phyloP scores from a whole-genome alignment of 768 basidiomycete genomes.

The Tulasnella sp. region DNA sequence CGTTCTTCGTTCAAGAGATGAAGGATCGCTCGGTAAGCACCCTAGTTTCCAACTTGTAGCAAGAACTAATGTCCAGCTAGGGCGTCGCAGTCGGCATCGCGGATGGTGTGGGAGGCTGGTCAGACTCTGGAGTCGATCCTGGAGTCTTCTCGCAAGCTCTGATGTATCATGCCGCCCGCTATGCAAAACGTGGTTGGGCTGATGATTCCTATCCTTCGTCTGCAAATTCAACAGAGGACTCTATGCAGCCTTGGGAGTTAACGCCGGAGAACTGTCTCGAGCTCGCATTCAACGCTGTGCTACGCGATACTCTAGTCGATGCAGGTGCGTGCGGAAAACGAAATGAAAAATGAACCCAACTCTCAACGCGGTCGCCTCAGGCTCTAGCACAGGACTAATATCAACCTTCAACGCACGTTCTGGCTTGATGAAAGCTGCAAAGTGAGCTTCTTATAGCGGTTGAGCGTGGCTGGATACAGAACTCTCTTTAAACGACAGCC shows the following conservation, averaged over 20 bases:
- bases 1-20: constrained; percentile 77
- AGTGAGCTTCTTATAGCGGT: constrained; percentile 17
- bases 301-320: constrained; percentile 56
- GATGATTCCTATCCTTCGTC: constrained; percentile 41
- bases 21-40: constrained; percentile 68
- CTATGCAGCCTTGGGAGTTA: constrained; percentile 10
- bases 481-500: constrained; percentile 18
- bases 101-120: constrained; percentile 32
- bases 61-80: constrained; percentile 10
- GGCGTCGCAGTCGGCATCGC: constrained; percentile 30
- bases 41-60: constrained; percentile 15
- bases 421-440: constrained; percentile 28
- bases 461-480: background rate
- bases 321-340: constrained; percentile 34
- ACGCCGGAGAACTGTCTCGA: constrained; percentile 56
- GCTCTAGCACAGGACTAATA: constrained; percentile 81
- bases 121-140: constrained; percentile 26
- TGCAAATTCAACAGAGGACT: background rate
- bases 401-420: constrained; percentile 28
- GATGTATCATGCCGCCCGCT: constrained; percentile 29
- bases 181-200: constrained; percentile 18
- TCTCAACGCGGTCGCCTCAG: constrained; percentile 43
- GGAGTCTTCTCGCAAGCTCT: constrained; percentile 29
- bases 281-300: constrained; percentile 65
- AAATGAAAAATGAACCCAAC: background rate